These are phyloP conservation scores for Arthrobotrys entomopaga DNA, from an alignment of 2,329 filamentous ascomycete genomes.

Conservation along the genomic window DNA sequence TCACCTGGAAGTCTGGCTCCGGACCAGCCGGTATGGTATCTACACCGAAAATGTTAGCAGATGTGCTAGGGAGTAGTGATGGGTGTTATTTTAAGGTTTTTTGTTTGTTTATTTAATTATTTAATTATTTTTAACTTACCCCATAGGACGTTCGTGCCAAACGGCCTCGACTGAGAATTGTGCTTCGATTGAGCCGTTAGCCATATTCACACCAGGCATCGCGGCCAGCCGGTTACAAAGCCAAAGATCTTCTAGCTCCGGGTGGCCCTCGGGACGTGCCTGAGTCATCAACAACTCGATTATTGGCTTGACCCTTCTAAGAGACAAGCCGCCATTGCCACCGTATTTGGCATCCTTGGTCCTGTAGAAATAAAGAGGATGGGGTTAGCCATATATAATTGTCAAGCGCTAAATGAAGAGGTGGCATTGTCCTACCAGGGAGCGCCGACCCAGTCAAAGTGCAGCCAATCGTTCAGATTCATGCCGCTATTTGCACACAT, in stretches of 20 bases:
- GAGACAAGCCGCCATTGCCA: slow-evolving; percentile 68
- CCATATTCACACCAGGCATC: slow-evolving; percentile 63
- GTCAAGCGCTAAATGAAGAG: neutral
- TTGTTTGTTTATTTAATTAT: neutral
- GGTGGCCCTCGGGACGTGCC: slow-evolving; percentile 61
- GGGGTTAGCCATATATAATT: neutral
- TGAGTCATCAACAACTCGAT: slow-evolving; percentile 63
- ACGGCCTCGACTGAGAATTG: slow-evolving; percentile 67
- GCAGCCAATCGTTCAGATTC: slow-evolving; percentile 66
- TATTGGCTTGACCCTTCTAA: slow-evolving; percentile 68
- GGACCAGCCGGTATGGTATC: slow-evolving; percentile 69
- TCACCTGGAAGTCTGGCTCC: slow-evolving; percentile 64
- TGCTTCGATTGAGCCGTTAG: slow-evolving; percentile 67
- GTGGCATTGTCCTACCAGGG: slow-evolving; percentile 63
- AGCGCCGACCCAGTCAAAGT: slow-evolving; percentile 69
- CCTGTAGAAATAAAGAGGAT: slow-evolving; percentile 14
- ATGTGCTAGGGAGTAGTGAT: neutral
- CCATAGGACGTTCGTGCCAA: slow-evolving; percentile 60
- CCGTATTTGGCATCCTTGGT: slow-evolving; percentile 63
- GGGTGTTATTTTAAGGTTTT: neutral
- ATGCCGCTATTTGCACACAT: slow-evolving; percentile 67
- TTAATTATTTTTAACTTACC: slow-evolving; percentile 11
- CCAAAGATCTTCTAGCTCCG: slow-evolving; percentile 63
- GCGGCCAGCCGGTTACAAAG: slow-evolving; percentile 67
- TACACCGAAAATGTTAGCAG: slow-evolving; percentile 64